These are phyloP conservation scores for Alternaria burnsii DNA, from an alignment of 2,329 filamentous ascomycete species.

Conservation along the genomic window DNA sequence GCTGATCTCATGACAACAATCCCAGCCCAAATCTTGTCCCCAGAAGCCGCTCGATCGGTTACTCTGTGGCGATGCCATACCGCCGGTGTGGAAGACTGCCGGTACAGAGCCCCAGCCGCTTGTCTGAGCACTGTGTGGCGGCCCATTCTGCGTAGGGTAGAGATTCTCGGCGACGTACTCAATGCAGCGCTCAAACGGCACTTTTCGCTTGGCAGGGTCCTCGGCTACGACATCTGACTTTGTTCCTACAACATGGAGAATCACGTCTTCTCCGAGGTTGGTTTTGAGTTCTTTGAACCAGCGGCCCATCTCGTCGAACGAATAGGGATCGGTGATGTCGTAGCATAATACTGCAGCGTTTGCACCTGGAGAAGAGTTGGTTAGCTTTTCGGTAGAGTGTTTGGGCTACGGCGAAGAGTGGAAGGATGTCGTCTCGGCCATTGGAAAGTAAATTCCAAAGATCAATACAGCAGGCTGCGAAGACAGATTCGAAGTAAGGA, in stretches of 20 bases:
- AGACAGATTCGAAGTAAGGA: slow-evolving; percentile 7
- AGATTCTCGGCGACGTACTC: slow-evolving; percentile 94
- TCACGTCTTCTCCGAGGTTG: slow-evolving; percentile 78
- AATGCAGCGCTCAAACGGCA: slow-evolving; percentile 95
- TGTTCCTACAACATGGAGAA: slow-evolving; percentile 91
- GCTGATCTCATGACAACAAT: slow-evolving; percentile 95
- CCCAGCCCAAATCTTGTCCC: slow-evolving; percentile 94
- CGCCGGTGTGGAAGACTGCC: slow-evolving; percentile 51
- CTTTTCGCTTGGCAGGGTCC: slow-evolving; percentile 79
- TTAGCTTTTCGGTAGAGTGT: slow-evolving; percentile 1
- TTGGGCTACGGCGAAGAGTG: background rate
- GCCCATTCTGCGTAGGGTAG: slow-evolving; percentile 67
- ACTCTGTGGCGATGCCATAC: slow-evolving; percentile 58
- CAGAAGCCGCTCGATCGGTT: slow-evolving; percentile 77
- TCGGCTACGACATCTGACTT: slow-evolving; percentile 81
- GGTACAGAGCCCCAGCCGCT: slow-evolving; percentile 38
- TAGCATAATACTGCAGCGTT: slow-evolving; percentile 95
- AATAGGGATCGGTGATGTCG: slow-evolving; percentile 85
- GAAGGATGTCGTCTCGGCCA: background rate
- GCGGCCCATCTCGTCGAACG: slow-evolving; percentile 89
- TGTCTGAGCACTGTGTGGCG: slow-evolving; percentile 28
- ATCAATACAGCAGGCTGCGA: background rate
- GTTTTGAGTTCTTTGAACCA: slow-evolving; percentile 87
- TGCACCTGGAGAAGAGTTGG: slow-evolving; percentile 64
- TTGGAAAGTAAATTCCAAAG: background rate